phyloP scores from a whole-genome alignment of 305 asterid species.

The Withania somnifera region DNA sequence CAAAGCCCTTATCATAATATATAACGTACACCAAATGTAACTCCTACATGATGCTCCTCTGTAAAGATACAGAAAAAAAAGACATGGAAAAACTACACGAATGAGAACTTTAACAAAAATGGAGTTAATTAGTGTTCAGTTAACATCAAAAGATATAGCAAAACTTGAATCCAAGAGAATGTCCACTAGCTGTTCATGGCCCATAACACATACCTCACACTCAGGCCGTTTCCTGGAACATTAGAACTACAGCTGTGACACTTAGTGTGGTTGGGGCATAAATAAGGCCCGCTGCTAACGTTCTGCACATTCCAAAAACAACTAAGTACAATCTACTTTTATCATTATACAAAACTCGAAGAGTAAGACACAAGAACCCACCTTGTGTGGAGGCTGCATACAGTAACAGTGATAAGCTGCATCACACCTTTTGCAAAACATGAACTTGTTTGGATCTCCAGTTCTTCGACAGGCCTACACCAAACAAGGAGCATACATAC shows the following conservation, averaged over 20 bases:
- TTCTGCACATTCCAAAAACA: conserved; percentile 45
- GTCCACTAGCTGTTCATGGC: neutral
- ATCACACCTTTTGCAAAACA: conserved; percentile 98
- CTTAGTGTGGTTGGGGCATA: conserved; percentile 91
- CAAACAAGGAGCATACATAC: conserved; percentile 2
- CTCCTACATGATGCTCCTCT: neutral
- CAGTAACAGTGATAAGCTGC: conserved; percentile 93
- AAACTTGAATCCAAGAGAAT: neutral
- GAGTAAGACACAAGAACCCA: conserved; percentile 8
- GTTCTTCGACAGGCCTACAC: conserved; percentile 76
- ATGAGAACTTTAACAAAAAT: neutral
- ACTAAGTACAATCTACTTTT: neutral
- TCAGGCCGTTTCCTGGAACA: conserved; percentile 93
- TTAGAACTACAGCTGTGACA: conserved; percentile 93
- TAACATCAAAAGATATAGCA: neutral
- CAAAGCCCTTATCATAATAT: neutral
- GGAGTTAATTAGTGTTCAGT: neutral
- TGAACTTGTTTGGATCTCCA: conserved; percentile 88
- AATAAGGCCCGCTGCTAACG: conserved; percentile 86
- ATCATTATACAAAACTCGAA: neutral
- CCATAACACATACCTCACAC: conserved; percentile 60
- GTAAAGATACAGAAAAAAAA: neutral
- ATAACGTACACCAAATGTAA: neutral
- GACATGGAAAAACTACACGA: neutral
- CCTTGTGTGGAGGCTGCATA: conserved; percentile 78